A percentile compares a stretch with the other conserved stretches of the same genome.
Conservation (phyloP, 1,284 basidiomycete genomes). For the Papiliotrema flavescens region DNA sequence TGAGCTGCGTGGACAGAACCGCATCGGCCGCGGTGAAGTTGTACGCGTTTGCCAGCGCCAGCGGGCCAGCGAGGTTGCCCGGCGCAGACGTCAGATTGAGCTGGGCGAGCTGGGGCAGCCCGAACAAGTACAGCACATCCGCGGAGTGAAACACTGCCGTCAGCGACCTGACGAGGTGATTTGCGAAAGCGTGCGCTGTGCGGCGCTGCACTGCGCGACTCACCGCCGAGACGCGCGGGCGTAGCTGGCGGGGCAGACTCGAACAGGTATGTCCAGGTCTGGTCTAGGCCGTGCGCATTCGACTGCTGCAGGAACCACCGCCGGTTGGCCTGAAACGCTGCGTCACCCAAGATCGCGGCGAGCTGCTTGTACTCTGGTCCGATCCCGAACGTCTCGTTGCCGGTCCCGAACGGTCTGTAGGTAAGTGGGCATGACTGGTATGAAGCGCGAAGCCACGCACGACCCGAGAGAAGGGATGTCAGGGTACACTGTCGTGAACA, state of each 20-base stretch:
- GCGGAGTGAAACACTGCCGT: slow-evolving; percentile 15
- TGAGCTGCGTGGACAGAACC: slow-evolving; percentile 22
- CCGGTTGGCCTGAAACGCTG: slow-evolving; percentile 29
- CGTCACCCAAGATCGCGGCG: slow-evolving; percentile 33
- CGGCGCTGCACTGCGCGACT: no score
- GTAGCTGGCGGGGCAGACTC: slow-evolving; percentile 16
- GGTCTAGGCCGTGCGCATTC: slow-evolving; percentile 18
- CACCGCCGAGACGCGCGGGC: slow-evolving; percentile 11
- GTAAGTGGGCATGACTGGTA: neutral
- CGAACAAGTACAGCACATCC: slow-evolving; percentile 32
- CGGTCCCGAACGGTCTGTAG: slow-evolving; percentile 36
- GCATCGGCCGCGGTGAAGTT: slow-evolving; percentile 23
- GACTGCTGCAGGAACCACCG: slow-evolving; percentile 30
- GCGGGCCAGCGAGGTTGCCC: neutral
- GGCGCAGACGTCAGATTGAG: neutral
- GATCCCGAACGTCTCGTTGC: slow-evolving; percentile 38
- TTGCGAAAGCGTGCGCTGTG: slow-evolving; percentile 17
- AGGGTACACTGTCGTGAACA: slow-evolving; percentile 29
- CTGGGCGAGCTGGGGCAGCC: slow-evolving; percentile 7
- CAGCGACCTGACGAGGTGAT: neutral
- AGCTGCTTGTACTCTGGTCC: slow-evolving; percentile 24
- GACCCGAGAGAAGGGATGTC: slow-evolving; percentile 29
- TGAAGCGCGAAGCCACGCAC: slow-evolving; percentile 9
- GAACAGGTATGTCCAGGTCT: slow-evolving; percentile 40
- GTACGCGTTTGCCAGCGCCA: neutral